Evolutionary conservation across 2,329 filamentous ascomycete species (phyloP), one percentile per base, ranked within the genome.

Genomic region (Diaporthe caulivora): DNA sequence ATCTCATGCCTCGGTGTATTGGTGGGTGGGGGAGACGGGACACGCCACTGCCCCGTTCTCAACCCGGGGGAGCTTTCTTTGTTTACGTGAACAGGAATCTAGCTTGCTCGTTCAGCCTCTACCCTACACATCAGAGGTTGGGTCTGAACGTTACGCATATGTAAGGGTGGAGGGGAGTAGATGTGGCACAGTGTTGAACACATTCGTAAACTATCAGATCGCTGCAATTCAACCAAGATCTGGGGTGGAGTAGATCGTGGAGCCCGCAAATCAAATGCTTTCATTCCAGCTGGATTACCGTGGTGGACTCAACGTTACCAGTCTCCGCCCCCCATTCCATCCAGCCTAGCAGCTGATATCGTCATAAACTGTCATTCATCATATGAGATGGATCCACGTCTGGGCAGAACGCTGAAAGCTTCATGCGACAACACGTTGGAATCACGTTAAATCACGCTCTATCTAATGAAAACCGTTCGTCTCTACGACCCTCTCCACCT

Each of bases 381-480:
- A 26, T 53, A 53, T 18, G 26, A 51, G n/a, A 53, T 65, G 60
- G 24, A 37, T 21, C 62, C 47, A 8, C 53, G 3, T 2, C 11
- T 44, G 44, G 44, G 8, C 15, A 65, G 62, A 53, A 21, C 29
- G 62, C 44, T 67, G 21, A 26, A 53, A 21, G 62, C 11, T 24
- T 26, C 9, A 53, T 67, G n/a, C n/a, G 18, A 37, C 17, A 2
- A 18, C 24, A 47, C 26, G 15, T 26, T 18, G 13, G 37, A 44
- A 29, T 6, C 24, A 53, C 10, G 49, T 24, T 9, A 47, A 42
- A 40, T 9, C 24, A 53, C 6, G 47, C 29, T 17, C 8, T 42
- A 13, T 68, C 62, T 72, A 74, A 11, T 67, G 72, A 51, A 69
- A 62, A n/a, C 72, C 54, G 7, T 70, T 72, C 10, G 70, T 68